Evolutionary conservation across 768 basidiomycete genomes (phyloP), one percentile per base, ranked within the genome.

Genomic region (Fibroporia radiculosa): DNA sequence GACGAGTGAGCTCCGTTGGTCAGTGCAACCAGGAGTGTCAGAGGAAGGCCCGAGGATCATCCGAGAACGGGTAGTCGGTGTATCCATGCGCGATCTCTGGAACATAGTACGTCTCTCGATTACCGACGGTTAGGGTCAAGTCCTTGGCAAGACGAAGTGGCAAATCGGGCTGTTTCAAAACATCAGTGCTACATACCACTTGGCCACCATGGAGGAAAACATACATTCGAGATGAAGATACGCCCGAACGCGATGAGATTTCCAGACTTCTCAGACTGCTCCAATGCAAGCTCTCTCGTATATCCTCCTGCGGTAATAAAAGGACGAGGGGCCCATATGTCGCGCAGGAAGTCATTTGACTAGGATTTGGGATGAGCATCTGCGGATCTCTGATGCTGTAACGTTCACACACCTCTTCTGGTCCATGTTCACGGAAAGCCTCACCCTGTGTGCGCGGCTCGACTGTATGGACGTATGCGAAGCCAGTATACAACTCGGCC

Each of bases 401-500:
- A 24, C 13, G 22, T 37, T n/a, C 36, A 16, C 44, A 45, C 41
- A 13, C 24, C 37, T 48, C 18, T 3, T 24, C 27, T 25, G 12
- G 14, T 8, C 8, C 8, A 6, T 8, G 8, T 18, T 7, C 16
- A 7, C 24, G 26, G 29, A 12, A 42, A 8, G 19, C 12, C 19
- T 22, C 29, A 18, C 41, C 13, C 23, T 45, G 4, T 69, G 57
- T n/a, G 0, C 42, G 34, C 10, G 64, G 55, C 49, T 65, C 61
- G 3, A 64, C 53, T 25, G 63, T 28, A 54, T 72, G 65, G 10
- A 70, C 22, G 55, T 70, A 70, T 8, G 65, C 68, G 3, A 69
- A 55, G 25, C 68, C 47, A 3, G 76, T 65, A 34, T 66, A 60
- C 6, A 48, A 48, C 13, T 58, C 44, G 26, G 59, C 61, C 20